These are phyloP conservation scores for Ophiocordyceps unilateralis DNA, from an alignment of 2,329 filamentous ascomycete genomes.

Conservation along the genomic window DNA sequence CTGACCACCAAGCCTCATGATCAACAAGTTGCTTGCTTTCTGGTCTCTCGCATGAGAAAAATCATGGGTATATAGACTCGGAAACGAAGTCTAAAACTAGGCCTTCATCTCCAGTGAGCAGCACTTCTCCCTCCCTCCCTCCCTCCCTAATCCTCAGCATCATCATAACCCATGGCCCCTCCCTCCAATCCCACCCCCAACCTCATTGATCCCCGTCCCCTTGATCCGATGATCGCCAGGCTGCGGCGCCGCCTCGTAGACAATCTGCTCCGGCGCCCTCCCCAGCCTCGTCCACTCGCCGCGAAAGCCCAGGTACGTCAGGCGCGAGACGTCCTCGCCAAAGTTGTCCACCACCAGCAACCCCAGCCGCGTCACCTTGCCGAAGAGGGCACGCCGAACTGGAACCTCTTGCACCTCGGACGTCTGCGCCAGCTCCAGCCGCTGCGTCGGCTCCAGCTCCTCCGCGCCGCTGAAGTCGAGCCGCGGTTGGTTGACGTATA, in stretches of 20 bases:
- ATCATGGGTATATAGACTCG: too few relatives aligned
- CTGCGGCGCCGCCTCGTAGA: slow-evolving; percentile 91
- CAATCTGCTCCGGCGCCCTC: slow-evolving; percentile 52
- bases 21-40: too few relatives aligned
- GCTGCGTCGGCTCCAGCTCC: slow-evolving; percentile 55
- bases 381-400: slow-evolving; percentile 78
- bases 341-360: slow-evolving; percentile 93
- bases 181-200: slow-evolving; percentile 36
- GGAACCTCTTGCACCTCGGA: slow-evolving; percentile 73
- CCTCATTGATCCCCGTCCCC: slow-evolving; percentile 34
- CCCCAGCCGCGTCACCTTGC: slow-evolving; percentile 62
- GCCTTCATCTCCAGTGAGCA: too few relatives aligned
- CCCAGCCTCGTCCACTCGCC: slow-evolving; percentile 85
- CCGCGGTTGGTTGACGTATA: slow-evolving; percentile 76
- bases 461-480: slow-evolving; percentile 69
- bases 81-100: too few relatives aligned
- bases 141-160: not conserved
- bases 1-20: too few relatives aligned
- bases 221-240: slow-evolving; percentile 67
- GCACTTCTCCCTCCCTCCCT: too few relatives aligned
- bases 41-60: too few relatives aligned
- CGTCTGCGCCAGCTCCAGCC: slow-evolving; percentile 59
- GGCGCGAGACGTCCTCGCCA: slow-evolving; percentile 58
- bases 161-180: slow-evolving; percentile 13
- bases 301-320: slow-evolving; percentile 81